Evolutionary conservation across 495 filamentous ascomycete species (phyloP).

Genomic region (Aspergillus bertholletiae): DNA sequence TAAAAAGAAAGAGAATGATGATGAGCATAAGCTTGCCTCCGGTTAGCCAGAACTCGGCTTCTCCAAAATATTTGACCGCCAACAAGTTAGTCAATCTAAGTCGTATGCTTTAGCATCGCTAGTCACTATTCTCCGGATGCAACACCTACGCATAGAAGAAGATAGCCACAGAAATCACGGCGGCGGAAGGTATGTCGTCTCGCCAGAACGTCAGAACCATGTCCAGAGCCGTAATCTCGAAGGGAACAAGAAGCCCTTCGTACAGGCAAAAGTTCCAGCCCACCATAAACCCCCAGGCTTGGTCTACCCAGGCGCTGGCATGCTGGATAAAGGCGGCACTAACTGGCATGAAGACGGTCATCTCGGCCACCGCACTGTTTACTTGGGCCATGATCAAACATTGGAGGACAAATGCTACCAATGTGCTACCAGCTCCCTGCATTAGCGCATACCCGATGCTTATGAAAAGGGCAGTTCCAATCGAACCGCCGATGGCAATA

Average conservation of each 20-base stretch:
- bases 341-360: conserved; percentile 50
- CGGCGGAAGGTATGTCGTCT: conserved; percentile 57
- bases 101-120: not conserved
- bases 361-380: conserved; percentile 37
- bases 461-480: conserved; percentile 28
- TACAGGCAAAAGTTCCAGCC: conserved; percentile 61
- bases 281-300: conserved; percentile 48
- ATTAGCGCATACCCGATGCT: conserved; percentile 22
- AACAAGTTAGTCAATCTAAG: conserved; percentile 23
- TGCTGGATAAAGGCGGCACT: conserved; percentile 49
- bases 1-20: conserved; percentile 43
- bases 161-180: conserved; percentile 51
- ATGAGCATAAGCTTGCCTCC: conserved; percentile 68
- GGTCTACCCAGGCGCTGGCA: conserved; percentile 45
- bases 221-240: conserved; percentile 67
- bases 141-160: conserved; percentile 28
- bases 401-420: conserved; percentile 27
- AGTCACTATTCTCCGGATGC: not conserved
- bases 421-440: conserved; percentile 49
- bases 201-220: conserved; percentile 66
- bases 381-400: conserved; percentile 24
- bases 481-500: conserved; percentile 28
- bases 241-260: conserved; percentile 64
- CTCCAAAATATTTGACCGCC: conserved; percentile 65
- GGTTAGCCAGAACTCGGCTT: conserved; percentile 63